Percentiles rank a stretch among this genome's conserved stretches.
These are phyloP conservation scores for Globisporangium barbulae DNA, from an alignment of 352 stramenopile genomes.

Conservation along the genomic window DNA sequence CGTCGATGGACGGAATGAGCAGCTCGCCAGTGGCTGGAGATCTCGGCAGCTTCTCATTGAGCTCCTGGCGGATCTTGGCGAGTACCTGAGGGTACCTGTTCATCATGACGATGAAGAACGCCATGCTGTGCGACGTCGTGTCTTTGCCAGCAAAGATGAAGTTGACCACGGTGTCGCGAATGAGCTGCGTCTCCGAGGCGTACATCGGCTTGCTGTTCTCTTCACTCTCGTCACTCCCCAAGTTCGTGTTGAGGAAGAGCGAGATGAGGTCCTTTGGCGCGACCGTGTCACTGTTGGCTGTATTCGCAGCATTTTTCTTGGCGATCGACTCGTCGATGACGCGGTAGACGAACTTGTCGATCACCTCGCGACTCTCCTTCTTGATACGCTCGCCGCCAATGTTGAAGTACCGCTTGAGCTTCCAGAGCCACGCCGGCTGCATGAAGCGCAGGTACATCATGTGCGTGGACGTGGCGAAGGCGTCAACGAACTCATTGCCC, in stretches of 20 bases:
- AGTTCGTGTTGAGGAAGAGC: slow-evolving; percentile 36
- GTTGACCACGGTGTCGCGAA: slow-evolving; percentile 69
- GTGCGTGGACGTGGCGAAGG: slow-evolving; percentile 15
- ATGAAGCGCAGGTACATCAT: slow-evolving; percentile 22
- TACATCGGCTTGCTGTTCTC: slow-evolving; percentile 21
- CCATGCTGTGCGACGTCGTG: slow-evolving; percentile 62
- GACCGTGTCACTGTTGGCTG: not conserved
- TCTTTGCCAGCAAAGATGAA: slow-evolving; percentile 77
- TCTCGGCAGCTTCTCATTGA: slow-evolving; percentile 29
- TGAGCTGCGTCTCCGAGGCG: not conserved
- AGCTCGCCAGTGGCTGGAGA: slow-evolving; percentile 17
- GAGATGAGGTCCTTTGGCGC: slow-evolving; percentile 31
- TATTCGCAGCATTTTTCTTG: not conserved
- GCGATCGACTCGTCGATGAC: slow-evolving; percentile 11
- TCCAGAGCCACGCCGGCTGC: slow-evolving; percentile 26
- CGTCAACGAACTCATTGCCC: not conserved
- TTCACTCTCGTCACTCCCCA: slow-evolving; percentile 15
- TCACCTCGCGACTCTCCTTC: slow-evolving; percentile 33
- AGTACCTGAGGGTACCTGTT: slow-evolving; percentile 58
- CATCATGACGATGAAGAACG: slow-evolving; percentile 80
- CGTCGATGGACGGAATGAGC: slow-evolving; percentile 31
- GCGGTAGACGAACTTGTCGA: slow-evolving; percentile 31
- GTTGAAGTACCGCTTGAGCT: slow-evolving; percentile 37
- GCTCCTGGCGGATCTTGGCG: slow-evolving; percentile 37
- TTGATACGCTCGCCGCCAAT: slow-evolving; percentile 33